phyloP scores from a whole-genome alignment of 768 basidiomycete genomes.

The Pholiota conissans region DNA sequence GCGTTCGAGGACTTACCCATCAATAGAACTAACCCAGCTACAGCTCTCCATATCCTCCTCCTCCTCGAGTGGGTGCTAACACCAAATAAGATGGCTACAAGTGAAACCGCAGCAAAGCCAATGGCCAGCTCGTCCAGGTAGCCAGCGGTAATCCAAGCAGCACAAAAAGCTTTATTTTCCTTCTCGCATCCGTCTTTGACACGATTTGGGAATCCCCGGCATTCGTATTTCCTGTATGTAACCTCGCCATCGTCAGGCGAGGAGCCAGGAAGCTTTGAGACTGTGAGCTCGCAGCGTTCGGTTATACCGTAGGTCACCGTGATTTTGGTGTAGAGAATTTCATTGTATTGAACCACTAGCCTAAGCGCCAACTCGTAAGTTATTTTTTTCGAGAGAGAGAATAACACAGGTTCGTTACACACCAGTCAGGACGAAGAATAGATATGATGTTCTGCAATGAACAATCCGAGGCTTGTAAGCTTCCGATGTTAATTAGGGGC shows the following conservation, averaged over 20 bases:
- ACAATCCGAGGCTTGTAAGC: not conserved
- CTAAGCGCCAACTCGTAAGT: slow-evolving; percentile 24
- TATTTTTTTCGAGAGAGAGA: not conserved
- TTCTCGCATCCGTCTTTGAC: slow-evolving; percentile 47
- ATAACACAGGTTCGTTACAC: slow-evolving; percentile 20
- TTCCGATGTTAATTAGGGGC: not conserved
- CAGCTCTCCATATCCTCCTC: slow-evolving; percentile 74
- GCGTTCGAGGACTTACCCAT: slow-evolving; percentile 44
- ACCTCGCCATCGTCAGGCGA: slow-evolving; percentile 38
- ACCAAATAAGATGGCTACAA: slow-evolving; percentile 62
- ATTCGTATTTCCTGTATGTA: slow-evolving; percentile 56
- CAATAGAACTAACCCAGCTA: slow-evolving; percentile 61
- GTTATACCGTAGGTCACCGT: slow-evolving; percentile 60
- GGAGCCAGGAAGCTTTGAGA: slow-evolving; percentile 47
- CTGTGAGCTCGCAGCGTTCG: slow-evolving; percentile 53
- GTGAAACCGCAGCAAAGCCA: slow-evolving; percentile 60
- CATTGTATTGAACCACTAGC: slow-evolving; percentile 43
- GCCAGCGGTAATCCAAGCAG: slow-evolving; percentile 68
- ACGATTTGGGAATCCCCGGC: slow-evolving; percentile 63
- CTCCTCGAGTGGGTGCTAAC: slow-evolving; percentile 73
- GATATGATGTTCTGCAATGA: slow-evolving; percentile 55
- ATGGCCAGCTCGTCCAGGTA: slow-evolving; percentile 65
- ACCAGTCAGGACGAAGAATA: slow-evolving; percentile 65
- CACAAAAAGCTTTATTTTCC: slow-evolving; percentile 60
- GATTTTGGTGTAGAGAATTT: slow-evolving; percentile 45